A percentile compares a stretch with the other conserved stretches of the same genome.
These are phyloP conservation scores for Kwoniella botswanensis DNA, from an alignment of 768 basidiomycete genomes.

Conservation along the genomic window DNA sequence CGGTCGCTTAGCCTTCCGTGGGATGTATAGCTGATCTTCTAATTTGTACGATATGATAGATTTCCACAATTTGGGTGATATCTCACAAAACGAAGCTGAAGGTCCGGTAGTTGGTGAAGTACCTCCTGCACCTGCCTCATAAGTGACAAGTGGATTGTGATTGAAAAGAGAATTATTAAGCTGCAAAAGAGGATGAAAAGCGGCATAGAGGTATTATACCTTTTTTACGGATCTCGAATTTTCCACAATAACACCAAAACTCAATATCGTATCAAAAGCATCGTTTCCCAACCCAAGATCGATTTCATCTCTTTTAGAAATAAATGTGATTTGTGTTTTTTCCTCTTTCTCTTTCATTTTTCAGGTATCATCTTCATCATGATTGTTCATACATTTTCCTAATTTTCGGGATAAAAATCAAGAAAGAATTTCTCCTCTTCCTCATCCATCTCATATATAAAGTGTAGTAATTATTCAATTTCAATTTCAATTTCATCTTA, in stretches of 20 bases:
- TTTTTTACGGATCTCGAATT: no score
- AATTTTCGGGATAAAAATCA: background rate
- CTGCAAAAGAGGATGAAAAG: background rate
- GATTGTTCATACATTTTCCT: background rate
- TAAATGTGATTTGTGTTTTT: background rate
- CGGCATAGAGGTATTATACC: background rate
- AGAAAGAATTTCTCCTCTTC: background rate
- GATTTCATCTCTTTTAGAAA: background rate
- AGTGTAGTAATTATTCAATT: background rate
- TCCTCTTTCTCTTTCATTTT: background rate
- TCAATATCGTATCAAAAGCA: no score
- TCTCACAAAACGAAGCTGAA: slow-evolving; percentile 54
- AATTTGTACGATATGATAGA: slow-evolving; percentile 31
- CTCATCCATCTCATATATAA: background rate
- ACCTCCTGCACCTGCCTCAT: slow-evolving; percentile 39
- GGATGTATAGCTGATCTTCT: background rate
- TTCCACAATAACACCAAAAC: no score
- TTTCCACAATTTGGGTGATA: slow-evolving; percentile 59
- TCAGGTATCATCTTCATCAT: background rate
- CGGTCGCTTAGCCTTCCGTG: background rate
- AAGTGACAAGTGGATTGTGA: slow-evolving; percentile 6
- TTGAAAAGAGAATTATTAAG: background rate
- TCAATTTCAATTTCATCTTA: background rate
- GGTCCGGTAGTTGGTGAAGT: slow-evolving; percentile 56
- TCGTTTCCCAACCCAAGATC: no score